Evolutionary conservation across 352 stramenopile genomes (phyloP), one percentile per base, ranked within the genome.

Genomic region (Pythium rishiriense): DNA sequence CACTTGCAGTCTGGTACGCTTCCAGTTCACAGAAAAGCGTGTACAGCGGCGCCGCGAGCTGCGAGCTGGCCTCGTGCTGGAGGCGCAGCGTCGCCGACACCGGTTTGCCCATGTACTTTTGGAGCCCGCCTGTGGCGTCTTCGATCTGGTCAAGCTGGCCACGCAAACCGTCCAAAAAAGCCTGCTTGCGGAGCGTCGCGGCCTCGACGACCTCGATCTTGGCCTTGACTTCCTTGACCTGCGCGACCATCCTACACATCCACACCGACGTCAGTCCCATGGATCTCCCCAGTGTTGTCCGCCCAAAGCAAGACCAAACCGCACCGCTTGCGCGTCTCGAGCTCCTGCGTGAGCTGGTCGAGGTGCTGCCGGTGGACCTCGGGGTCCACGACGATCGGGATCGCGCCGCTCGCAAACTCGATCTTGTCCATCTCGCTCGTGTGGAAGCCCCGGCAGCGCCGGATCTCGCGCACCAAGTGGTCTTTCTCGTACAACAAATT

Each of bases 401-500:
- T 35, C 31, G 67, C 35, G 42, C 72, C 84, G 45, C 73, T 67
- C 2, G 68, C 70, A 64, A 91, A 91, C 68, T 87, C 72, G 64
- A 93, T 93, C 64, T 82, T 77, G 64, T 93, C 83, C 81, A 93
- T 85, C 64, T 91, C 85, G 51, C 87, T 91, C 15, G 78, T 90
- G 42, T 71, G 78, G 62, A 91, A 91, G 35, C 81, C 83, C 1
- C 75, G 60, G 62, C 83, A 91, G 70, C 85, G 82, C 0, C 73
- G 75, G 72, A 93, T 93, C 58, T 91, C 85, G 51, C 85, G 81
- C 59, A 89, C 26, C 35, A 93, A 64, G 62, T 93, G 82, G 64
- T 93, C 82, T 50, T 93, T 93, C 61, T 93, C 85, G 65, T 93
- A 93, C 43, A 93, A 65, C 48, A 93, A 43, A 46, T 93, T 93